A percentile compares a stretch with the other conserved stretches of the same genome.
These are phyloP conservation scores for Amphirosellinia nigrospora DNA, from an alignment of 495 filamentous ascomycete species.

Conservation along the genomic window DNA sequence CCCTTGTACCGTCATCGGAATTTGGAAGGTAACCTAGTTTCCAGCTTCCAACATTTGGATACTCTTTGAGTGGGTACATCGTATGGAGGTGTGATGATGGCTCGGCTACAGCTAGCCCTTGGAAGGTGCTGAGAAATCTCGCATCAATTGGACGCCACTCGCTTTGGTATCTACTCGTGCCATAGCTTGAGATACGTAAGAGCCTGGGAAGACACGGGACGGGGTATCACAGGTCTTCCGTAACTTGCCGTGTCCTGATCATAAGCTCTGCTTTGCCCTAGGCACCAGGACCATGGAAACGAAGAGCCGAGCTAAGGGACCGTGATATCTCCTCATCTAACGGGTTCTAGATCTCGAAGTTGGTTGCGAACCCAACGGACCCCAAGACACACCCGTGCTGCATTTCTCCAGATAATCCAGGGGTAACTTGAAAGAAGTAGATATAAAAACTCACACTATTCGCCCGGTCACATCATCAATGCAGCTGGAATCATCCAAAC, in stretches of 20 bases:
- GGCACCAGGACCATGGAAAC: not conserved
- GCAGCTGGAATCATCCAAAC: not conserved
- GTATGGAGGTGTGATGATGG: slow-evolving; percentile 23
- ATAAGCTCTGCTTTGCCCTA: slow-evolving; percentile 29
- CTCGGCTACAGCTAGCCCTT: slow-evolving; percentile 38
- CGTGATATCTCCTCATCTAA: slow-evolving; percentile 35
- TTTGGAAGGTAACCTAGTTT: slow-evolving; percentile 31
- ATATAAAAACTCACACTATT: slow-evolving; percentile 17
- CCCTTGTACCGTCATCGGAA: slow-evolving; percentile 27
- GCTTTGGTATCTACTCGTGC: not conserved
- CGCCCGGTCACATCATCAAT: slow-evolving; percentile 1
- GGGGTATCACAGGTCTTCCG: slow-evolving; percentile 29
- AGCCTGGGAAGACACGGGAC: slow-evolving; percentile 24
- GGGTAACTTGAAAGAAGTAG: slow-evolving; percentile 6
- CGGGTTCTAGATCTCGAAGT: slow-evolving; percentile 32
- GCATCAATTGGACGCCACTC: slow-evolving; percentile 30
- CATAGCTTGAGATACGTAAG: slow-evolving; percentile 29
- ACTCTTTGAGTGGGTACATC: slow-evolving; percentile 24
- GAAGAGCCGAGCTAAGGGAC: slow-evolving; percentile 6
- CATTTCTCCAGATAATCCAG: slow-evolving; percentile 21
- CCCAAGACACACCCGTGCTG: slow-evolving; percentile 17
- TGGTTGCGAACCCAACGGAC: not conserved
- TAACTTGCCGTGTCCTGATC: slow-evolving; percentile 28
- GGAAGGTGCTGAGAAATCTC: slow-evolving; percentile 39
- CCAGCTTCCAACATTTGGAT: slow-evolving; percentile 23